These are phyloP conservation scores for Candida multigemmis DNA, from an alignment of 805 yeast species.

Conservation along the genomic window DNA sequence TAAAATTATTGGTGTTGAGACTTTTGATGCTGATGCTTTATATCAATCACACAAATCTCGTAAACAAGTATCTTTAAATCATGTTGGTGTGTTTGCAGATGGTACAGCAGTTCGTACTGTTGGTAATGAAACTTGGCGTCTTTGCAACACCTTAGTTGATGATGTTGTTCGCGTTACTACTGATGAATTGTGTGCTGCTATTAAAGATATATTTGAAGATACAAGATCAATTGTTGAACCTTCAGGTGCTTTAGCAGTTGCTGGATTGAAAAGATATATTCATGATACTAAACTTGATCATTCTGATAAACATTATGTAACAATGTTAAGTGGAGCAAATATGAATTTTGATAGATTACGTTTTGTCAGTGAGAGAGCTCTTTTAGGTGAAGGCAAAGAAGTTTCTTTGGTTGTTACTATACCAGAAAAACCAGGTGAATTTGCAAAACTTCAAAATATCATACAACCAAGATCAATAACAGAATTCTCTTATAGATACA, in stretches of 20 bases:
- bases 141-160: constrained; percentile 73
- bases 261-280: constrained; percentile 84
- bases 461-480: constrained; percentile 87
- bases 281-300: constrained; percentile 61
- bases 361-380: constrained; percentile 95
- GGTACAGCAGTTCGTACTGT: constrained; percentile 92
- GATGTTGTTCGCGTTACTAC: constrained; percentile 80
- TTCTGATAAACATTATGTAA: constrained; percentile 61
- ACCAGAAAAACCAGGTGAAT: constrained; percentile 91
- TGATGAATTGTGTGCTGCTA: constrained; percentile 93
- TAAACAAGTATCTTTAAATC: constrained; percentile 44
- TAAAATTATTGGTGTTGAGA: constrained; percentile 91
- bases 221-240: constrained; percentile 94
- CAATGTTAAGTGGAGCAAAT: constrained; percentile 91
- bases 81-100: constrained; percentile 97
- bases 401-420: constrained; percentile 84
- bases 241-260: constrained; percentile 93
- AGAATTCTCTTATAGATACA: constrained; percentile 85
- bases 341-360: constrained; percentile 96
- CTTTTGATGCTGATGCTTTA: constrained; percentile 92
- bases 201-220: constrained; percentile 93
- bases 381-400: constrained; percentile 96
- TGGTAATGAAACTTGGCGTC: constrained; percentile 87
- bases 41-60: constrained; percentile 55
- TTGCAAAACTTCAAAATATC: constrained; percentile 63